phyloP scores from a whole-genome alignment of 441 rosid genomes.

The Geranium incanum region DNA sequence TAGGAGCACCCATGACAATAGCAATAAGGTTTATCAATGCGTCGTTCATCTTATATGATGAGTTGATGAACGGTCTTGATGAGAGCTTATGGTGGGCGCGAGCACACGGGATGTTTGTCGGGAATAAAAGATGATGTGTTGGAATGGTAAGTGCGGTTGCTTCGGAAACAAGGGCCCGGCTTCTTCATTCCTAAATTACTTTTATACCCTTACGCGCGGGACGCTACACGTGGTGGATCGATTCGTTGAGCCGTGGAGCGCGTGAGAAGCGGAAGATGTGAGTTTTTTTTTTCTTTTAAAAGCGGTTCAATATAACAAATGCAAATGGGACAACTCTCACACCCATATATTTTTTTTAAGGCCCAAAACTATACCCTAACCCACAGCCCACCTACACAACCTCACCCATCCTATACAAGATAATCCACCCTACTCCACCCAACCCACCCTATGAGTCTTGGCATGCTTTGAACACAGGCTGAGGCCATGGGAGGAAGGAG shows the following conservation, averaged over 20 bases:
- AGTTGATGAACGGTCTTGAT: not conserved
- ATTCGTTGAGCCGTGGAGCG: not conserved
- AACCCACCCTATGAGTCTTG: too few relatives aligned
- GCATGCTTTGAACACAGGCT: too few relatives aligned
- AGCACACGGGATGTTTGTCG: not conserved
- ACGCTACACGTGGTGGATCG: not conserved
- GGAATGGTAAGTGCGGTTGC: constrained; percentile 1
- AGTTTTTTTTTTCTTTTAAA: too few relatives aligned
- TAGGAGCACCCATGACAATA: not conserved
- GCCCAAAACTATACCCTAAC: too few relatives aligned
- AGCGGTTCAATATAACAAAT: too few relatives aligned
- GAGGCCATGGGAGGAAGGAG: too few relatives aligned
- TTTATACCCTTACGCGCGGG: not conserved
- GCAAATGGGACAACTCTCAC: too few relatives aligned
- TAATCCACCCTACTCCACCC: too few relatives aligned
- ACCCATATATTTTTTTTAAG: too few relatives aligned
- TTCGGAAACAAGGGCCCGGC: constrained; percentile 1
- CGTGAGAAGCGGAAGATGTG: not conserved
- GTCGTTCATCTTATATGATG: not conserved
- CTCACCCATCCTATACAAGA: too few relatives aligned
- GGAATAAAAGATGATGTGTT: not conserved
- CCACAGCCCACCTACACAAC: too few relatives aligned
- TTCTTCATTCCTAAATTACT: not conserved
- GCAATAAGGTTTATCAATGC: not conserved
- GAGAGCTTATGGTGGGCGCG: not conserved